Base-by-base conservation (phyloP, 805 yeast species). In the Kodamaea lidongshanica region DNA sequence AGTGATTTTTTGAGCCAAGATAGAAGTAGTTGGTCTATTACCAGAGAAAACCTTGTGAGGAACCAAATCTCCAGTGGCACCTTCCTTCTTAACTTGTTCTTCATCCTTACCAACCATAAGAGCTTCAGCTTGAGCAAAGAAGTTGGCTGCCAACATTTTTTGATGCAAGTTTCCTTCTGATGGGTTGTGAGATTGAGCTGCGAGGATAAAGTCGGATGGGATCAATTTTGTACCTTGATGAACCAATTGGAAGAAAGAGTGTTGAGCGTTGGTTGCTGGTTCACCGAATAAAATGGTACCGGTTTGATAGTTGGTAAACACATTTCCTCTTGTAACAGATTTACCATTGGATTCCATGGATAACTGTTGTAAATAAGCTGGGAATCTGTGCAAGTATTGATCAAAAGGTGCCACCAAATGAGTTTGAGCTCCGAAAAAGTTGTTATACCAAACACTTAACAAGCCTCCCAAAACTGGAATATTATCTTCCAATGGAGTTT, bases 311-410 rank as follows among this genome's bases (percentile, higher is more conserved):
- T 79, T 76, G 56, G 95, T 86, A 69, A 80, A 87, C 44, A 75
- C 79, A 55, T 86, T 83, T 52, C 85, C 87, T 65, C 96, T 81
- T 50, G 95, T 82, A 47, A 92, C 96, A 27, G 94, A 79, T 70
- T 92, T 92, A 70, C 98, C 98, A 70, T 92, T 92, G 38, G 96
- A 87, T 70, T 92, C 98, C 98, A 92, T 92, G 19, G 95, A 84
- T 61, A 92, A 74, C 69, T 92, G 98, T 73, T 92, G 98, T 65
- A 92, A 74, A 69, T 92, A 92, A 37, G 99, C 99, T 40, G 98
- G 96, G 89, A 92, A 92, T 61, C 99, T 77, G 76, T 89, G 95
- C 65, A 92, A 70, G 72, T 92, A 92, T 71, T 92, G 99, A 65
- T 92, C 99, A 55, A 88, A 92, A 45, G 99, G 98, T 38, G 96